These are phyloP conservation scores for Paramarasmius palmivorus DNA, from an alignment of 1,284 basidiomycete species.

Conservation along the genomic window DNA sequence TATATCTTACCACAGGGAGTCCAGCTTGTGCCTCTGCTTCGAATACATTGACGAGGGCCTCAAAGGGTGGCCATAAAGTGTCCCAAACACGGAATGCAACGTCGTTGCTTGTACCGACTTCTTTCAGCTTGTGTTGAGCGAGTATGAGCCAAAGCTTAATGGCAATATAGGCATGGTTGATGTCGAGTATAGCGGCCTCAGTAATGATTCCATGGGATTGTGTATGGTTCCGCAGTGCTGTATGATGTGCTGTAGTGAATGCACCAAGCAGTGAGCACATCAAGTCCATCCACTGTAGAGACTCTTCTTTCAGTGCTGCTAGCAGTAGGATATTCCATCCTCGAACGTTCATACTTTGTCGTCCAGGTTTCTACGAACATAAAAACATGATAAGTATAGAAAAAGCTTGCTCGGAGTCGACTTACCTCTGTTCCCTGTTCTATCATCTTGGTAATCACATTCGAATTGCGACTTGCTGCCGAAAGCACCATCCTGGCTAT, in stretches of 20 bases:
- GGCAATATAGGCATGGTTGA: constrained; percentile 66
- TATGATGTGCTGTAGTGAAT: constrained; percentile 50
- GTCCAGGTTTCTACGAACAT: constrained; percentile 36
- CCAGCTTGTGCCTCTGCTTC: constrained; percentile 47
- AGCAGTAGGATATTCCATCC: constrained; percentile 66
- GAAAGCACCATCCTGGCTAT: constrained; percentile 55
- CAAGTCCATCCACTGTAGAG: constrained; percentile 37
- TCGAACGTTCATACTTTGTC: constrained; percentile 42
- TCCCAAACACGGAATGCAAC: constrained; percentile 60
- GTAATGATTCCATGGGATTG: constrained; percentile 31
- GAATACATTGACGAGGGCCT: constrained; percentile 48
- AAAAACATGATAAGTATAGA: constrained; percentile 10
- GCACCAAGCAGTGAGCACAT: constrained; percentile 49
- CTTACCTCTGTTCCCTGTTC: constrained; percentile 34
- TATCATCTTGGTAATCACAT: constrained; percentile 32
- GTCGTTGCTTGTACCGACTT: constrained; percentile 31
- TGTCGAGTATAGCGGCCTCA: constrained; percentile 50
- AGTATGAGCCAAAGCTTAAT: constrained; percentile 72
- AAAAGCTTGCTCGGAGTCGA: constrained; percentile 4
- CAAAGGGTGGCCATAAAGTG: constrained; percentile 71
- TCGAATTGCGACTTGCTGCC: constrained; percentile 38
- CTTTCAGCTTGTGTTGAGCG: constrained; percentile 39
- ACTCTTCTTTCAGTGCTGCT: constrained; percentile 46
- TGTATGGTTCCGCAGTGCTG: constrained; percentile 40
- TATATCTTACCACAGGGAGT: constrained; percentile 44